phyloP scores from a whole-genome alignment of 495 filamentous ascomycete species.

The Aspergillus avenaceus region DNA sequence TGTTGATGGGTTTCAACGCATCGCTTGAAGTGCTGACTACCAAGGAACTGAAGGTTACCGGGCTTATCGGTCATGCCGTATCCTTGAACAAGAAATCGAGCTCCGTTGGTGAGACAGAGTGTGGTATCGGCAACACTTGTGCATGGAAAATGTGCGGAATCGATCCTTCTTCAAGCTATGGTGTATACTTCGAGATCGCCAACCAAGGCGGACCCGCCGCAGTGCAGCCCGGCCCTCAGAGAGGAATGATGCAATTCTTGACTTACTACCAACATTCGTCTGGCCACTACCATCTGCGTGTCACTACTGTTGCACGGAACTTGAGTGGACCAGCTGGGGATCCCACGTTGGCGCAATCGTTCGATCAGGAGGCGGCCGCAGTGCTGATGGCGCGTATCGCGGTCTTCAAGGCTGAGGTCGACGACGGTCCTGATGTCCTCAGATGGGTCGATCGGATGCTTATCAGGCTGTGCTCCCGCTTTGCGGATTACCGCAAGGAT shows the following conservation, averaged over 20 bases:
- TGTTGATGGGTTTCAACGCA: conserved; percentile 98
- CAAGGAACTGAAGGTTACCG: conserved; percentile 98
- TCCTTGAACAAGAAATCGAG: conserved; percentile 97
- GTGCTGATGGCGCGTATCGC: conserved; percentile 98
- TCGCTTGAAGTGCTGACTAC: conserved; percentile 95
- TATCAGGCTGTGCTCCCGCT: conserved; percentile 91
- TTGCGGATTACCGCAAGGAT: conserved; percentile 98
- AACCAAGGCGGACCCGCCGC: conserved; percentile 86
- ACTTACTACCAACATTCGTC: conserved; percentile 99
- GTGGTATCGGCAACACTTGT: conserved; percentile 97
- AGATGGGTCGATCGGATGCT: conserved; percentile 99
- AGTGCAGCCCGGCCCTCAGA: conserved; percentile 80
- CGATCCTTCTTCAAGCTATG: conserved; percentile 88
- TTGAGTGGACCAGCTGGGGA: conserved; percentile 94
- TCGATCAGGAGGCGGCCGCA: conserved; percentile 97
- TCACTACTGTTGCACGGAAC: conserved; percentile 89
- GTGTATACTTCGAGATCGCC: conserved; percentile 96
- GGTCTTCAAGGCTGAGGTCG: conserved; percentile 98
- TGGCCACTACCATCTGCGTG: conserved; percentile 91
- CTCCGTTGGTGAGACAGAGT: conserved; percentile 96
- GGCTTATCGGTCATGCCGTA: conserved; percentile 93
- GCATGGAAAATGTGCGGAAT: conserved; percentile 99
- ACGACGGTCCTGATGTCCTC: conserved; percentile 97
- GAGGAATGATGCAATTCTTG: conserved; percentile 97
- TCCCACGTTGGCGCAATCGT: conserved; percentile 94